phyloP scores from a whole-genome alignment of 441 rosid species.

The Lepidium campestre region DNA sequence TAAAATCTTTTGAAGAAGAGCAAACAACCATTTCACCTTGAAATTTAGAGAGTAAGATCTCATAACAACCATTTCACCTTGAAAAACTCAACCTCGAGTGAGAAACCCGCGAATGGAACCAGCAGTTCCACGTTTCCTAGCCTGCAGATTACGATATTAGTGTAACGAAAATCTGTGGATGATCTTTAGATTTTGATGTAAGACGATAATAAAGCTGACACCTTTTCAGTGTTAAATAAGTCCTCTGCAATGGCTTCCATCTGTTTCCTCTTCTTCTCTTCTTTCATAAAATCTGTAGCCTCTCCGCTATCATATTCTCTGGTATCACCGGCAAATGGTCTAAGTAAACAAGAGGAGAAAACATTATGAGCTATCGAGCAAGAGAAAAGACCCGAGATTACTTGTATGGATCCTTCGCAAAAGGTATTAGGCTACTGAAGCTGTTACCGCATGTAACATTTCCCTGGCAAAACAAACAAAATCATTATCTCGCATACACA shows the following conservation, averaged over 20 bases:
- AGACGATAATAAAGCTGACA: slow-evolving; percentile 17
- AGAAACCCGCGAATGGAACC: slow-evolving; percentile 55
- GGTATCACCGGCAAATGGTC: not conserved
- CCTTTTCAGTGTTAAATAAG: slow-evolving; percentile 71
- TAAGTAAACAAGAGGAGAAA: not conserved
- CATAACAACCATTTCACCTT: slow-evolving; percentile 1
- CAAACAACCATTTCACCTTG: not conserved
- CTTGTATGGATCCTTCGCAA: slow-evolving; percentile 82
- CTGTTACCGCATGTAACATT: slow-evolving; percentile 74
- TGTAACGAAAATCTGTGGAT: not conserved
- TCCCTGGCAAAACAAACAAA: slow-evolving; percentile 33
- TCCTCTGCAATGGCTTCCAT: slow-evolving; percentile 90
- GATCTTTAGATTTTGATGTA: not conserved
- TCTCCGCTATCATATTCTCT: slow-evolving; percentile 60
- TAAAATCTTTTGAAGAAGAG: not conserved
- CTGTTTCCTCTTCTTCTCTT: slow-evolving; percentile 85
- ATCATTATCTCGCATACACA: not conserved
- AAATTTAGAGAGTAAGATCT: not conserved
- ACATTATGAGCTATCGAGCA: slow-evolving; percentile 10
- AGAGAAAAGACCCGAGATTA: slow-evolving; percentile 26
- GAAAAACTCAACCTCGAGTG: slow-evolving; percentile 25
- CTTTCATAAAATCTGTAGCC: slow-evolving; percentile 47
- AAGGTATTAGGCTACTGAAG: slow-evolving; percentile 82
- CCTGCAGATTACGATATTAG: slow-evolving; percentile 37
- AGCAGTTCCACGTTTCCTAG: slow-evolving; percentile 51